Percentiles rank a stretch among this genome's conserved stretches.
phyloP scores from a whole-genome alignment of 1,284 basidiomycete genomes.

The Pascua sp. region DNA sequence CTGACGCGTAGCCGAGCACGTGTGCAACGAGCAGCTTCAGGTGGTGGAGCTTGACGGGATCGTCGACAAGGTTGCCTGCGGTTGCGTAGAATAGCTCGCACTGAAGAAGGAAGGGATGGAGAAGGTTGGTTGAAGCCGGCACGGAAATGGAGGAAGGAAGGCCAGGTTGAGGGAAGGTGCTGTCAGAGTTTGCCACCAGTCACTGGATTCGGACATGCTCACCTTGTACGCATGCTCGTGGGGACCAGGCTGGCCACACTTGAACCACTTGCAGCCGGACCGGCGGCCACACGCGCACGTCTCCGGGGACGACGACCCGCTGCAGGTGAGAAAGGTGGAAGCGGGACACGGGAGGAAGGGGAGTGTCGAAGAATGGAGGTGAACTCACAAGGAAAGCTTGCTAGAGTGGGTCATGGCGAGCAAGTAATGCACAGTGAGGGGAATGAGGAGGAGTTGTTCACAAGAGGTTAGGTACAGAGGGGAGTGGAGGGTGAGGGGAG shows the following conservation, averaged over 20 bases:
- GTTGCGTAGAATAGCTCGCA: conserved; percentile 19
- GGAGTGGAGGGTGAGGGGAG: not conserved
- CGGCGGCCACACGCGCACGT: conserved; percentile 2
- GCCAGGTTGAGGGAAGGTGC: too few relatives aligned
- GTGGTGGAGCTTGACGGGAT: conserved; percentile 2
- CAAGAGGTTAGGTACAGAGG: not conserved
- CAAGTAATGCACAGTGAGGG: not conserved
- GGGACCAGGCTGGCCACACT: conserved; percentile 16
- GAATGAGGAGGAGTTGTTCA: not conserved
- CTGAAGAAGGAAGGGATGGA: conserved; percentile 1
- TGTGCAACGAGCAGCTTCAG: conserved; percentile 4
- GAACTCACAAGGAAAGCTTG: not conserved
- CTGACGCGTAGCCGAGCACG: conserved; percentile 9
- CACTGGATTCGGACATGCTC: not conserved
- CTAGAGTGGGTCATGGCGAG: too few relatives aligned
- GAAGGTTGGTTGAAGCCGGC: not conserved
- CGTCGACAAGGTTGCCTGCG: conserved; percentile 9
- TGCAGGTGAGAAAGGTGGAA: not conserved
- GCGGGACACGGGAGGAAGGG: not conserved
- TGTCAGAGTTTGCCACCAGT: not conserved
- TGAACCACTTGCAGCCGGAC: conserved; percentile 14
- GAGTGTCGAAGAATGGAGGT: too few relatives aligned
- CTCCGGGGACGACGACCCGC: not conserved
- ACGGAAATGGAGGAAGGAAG: not conserved
- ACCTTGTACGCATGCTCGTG: conserved; percentile 19